Evolutionary conservation across 805 yeast genomes (phyloP).

Genomic region (Candida peoriensis): DNA sequence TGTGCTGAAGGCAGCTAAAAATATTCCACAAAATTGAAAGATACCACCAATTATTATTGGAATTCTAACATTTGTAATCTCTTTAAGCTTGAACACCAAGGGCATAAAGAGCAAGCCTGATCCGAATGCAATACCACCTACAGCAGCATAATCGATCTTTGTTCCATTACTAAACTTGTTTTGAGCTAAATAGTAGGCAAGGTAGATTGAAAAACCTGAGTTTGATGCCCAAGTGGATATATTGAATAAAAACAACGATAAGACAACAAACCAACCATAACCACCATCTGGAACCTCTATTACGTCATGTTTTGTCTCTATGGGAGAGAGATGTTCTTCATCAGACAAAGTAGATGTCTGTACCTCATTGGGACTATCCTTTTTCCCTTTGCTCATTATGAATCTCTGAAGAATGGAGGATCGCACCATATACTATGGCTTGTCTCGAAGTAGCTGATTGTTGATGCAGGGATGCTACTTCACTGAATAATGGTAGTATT

Average conservation of each 20-base stretch:
- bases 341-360: too few species aligned
- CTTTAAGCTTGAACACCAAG: slow-evolving; percentile 38
- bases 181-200: slow-evolving; percentile 48
- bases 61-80: slow-evolving; percentile 36
- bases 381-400: too few species aligned
- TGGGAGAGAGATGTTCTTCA: too few species aligned
- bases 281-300: slow-evolving; percentile 26
- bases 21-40: slow-evolving; percentile 34
- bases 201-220: slow-evolving; percentile 30
- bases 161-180: slow-evolving; percentile 46
- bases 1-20: slow-evolving; percentile 47
- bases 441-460: too few species aligned
- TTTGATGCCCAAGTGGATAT: slow-evolving; percentile 26
- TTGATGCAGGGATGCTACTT: too few species aligned
- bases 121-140: slow-evolving; percentile 60
- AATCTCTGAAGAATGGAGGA: too few species aligned
- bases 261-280: slow-evolving; percentile 23
- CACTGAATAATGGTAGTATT: too few species aligned
- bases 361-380: too few species aligned
- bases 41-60: slow-evolving; percentile 45
- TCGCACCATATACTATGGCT: too few species aligned
- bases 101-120: slow-evolving; percentile 54
- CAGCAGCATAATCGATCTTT: slow-evolving; percentile 53
- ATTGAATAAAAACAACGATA: slow-evolving; percentile 19
- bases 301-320: too few species aligned